Base-by-base conservation (phyloP, 2,329 filamentous ascomycete genomes). In the Neospermospora avenae region DNA sequence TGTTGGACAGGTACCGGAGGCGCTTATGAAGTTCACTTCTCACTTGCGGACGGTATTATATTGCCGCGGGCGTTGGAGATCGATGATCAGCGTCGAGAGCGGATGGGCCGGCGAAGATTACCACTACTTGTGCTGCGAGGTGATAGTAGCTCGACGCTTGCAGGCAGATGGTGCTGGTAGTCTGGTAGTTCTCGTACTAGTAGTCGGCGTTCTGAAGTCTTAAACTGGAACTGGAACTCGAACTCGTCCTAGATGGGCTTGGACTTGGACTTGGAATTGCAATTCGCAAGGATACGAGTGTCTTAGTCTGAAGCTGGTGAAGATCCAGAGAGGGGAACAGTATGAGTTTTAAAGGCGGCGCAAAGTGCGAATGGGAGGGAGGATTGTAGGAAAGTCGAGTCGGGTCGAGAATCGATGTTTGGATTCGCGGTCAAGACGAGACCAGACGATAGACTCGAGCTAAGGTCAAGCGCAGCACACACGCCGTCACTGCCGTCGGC, bases 221-320 rank as follows among this genome's bases (percentile, higher is more conserved):
- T 51, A 61, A 58, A 35, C 8, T 37, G 37, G 48, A 41, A 22
- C 45, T 55, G 44, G 56, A 60, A 34, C 31, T 25, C 41, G 55
- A 39, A 44, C 55, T 42, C 13, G 57, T 37, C 52, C n/a, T 55
- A 56, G 45, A 39, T 45, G 55, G 52, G 42, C 20, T 48, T 54
- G 57, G 28, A 31, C 28, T 31, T 6, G 28, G 28, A 2, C 2
- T 31, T 31, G 5, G 28, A 5, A 31, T n/a, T 52, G 24, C 56
- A 41, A 57, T 25, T 28, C 51, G 63, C 65, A 63, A 67, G 65
- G 65, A 63, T 67, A 25, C 18, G 28, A 18, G 16, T 55, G 58
- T 61, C 52, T 61, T 65, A 63, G 61, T 58, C 25, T 61, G 61
- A 59, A 59, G 63, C 61, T 57, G 53, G 41, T 24, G 39, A 59